Conservation (phyloP, 352 stramenopile genomes). For the Phytophthora melonis region DNA sequence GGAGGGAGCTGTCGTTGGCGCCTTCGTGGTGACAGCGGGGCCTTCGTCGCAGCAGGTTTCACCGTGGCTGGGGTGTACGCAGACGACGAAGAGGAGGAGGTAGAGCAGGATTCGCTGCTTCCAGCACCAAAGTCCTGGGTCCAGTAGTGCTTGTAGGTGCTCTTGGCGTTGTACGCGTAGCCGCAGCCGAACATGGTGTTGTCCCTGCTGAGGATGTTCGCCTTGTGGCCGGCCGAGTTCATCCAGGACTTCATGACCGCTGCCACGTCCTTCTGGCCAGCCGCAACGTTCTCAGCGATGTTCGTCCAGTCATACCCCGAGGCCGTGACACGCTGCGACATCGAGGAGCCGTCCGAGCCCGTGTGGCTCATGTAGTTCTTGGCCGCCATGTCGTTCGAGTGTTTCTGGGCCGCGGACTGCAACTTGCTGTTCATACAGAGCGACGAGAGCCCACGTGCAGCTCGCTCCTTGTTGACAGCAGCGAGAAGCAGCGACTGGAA, state of each 20-base stretch:
- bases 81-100: conserved; percentile 1
- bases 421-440: conserved; percentile 56
- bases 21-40: conserved; percentile 8
- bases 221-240: conserved; percentile 53
- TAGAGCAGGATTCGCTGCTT: conserved; percentile 28
- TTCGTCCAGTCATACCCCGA: conserved; percentile 55
- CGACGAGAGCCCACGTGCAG: conserved; percentile 34
- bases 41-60: conserved; percentile 18
- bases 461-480: conserved; percentile 62
- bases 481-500: conserved; percentile 45
- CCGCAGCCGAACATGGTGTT: conserved; percentile 43
- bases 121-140: conserved; percentile 59
- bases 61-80: conserved; percentile 7
- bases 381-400: conserved; percentile 51
- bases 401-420: conserved; percentile 34
- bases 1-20: conserved; percentile 6
- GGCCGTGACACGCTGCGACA: conserved; percentile 49
- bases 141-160: conserved; percentile 61
- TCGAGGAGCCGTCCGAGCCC: conserved; percentile 54
- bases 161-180: conserved; percentile 40
- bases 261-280: conserved; percentile 50
- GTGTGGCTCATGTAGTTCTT: conserved; percentile 66
- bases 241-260: conserved; percentile 69
- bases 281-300: conserved; percentile 66
- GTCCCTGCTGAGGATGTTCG: conserved; percentile 48